Evolutionary conservation across 208 protist genomes (phyloP), one percentile per base, ranked within the genome.

Genomic region (Leishmania tropica): DNA sequence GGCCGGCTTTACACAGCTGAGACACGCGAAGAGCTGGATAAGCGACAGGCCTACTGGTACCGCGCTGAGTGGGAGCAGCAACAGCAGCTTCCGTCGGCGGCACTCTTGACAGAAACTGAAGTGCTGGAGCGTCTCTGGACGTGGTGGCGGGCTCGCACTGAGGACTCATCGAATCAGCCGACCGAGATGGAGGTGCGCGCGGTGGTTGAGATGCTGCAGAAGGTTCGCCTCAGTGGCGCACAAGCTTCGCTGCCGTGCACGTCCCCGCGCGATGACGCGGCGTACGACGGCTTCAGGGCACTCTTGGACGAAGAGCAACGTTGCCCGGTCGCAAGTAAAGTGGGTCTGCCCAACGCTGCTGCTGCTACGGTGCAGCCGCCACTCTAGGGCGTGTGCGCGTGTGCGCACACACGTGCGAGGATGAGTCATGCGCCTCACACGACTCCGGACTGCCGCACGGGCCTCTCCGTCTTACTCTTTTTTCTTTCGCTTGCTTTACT

Each of bases 91-190:
- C 10, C 70, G 45, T 60, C 75, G 6, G 81, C 74, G 37, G 48
- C 65, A 11, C 35, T 78, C 2, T 64, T 84, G 13, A 76, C 81
- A 0, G 81, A 81, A 24, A 51, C 62, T 62, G 81, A 84, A 68
- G 48, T 84, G 67, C 47, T 84, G 60, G 81, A 80, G 56, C 67
- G 81, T 21, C 70, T 84, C 37, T 84, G 81, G 81, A 80, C 81
- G 70, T 84, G 81, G 81, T 84, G 81, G 81, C 42, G 40, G 4
- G 45, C 81, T 28, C 74, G 79, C 81, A 35, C 8, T 11, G 70
- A 77, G 6, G 81, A 84, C 56, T 37, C 47, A 42, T 31, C 1
- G 15, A 45, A 70, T 13, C 53, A 37, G 45, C 53, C 40, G 42
- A 65, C 35, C 0, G 81, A 24, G 28, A 76, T 51, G 48, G 76